A percentile compares a stretch with the other conserved stretches of the same genome.
Conservation (phyloP, 495 filamentous ascomycete species). For the Poronia punctata region DNA sequence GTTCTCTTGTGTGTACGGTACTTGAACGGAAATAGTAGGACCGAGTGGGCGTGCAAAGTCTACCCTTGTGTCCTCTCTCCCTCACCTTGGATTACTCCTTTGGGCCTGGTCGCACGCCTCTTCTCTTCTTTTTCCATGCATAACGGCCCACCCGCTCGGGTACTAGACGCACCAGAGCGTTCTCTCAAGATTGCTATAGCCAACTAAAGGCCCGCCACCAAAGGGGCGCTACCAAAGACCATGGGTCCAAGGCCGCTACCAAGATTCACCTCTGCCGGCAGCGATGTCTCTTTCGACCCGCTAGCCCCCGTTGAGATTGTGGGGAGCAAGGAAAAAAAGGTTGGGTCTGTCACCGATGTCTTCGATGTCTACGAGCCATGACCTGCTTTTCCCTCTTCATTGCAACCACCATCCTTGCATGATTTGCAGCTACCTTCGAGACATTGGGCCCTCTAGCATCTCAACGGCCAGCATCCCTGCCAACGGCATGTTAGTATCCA, state of each 20-base stretch:
- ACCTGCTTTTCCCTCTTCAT: constrained; percentile 17
- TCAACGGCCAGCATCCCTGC: constrained; percentile 29
- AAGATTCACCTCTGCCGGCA: constrained; percentile 3
- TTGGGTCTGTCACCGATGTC: too few relatives aligned
- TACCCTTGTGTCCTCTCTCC: constrained; percentile 7
- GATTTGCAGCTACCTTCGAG: constrained; percentile 27
- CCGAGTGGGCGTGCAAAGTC: constrained; percentile 5
- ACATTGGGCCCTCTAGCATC: constrained; percentile 24
- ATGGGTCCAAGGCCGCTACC: constrained; percentile 1
- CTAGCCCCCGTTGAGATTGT: constrained; percentile 12
- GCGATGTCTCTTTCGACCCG: not conserved
- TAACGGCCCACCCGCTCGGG: constrained; percentile 1
- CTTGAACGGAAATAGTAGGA: constrained; percentile 1
- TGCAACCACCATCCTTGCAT: constrained; percentile 25
- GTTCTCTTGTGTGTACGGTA: constrained; percentile 1
- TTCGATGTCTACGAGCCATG: constrained; percentile 15
- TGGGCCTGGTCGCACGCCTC: constrained; percentile 8
- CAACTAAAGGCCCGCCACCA: too few relatives aligned
- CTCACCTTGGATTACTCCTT: constrained; percentile 12
- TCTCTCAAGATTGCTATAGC: too few relatives aligned
- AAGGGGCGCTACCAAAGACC: too few relatives aligned
- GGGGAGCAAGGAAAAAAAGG: too few relatives aligned
- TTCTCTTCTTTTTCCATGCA: constrained; percentile 7
- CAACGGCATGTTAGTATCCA: constrained; percentile 8
- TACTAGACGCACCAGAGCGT: not conserved